Evolutionary conservation across 129 eudicot species (phyloP), one percentile per base, ranked within the genome.

Genomic region (Chrysanthemum seticuspe): DNA sequence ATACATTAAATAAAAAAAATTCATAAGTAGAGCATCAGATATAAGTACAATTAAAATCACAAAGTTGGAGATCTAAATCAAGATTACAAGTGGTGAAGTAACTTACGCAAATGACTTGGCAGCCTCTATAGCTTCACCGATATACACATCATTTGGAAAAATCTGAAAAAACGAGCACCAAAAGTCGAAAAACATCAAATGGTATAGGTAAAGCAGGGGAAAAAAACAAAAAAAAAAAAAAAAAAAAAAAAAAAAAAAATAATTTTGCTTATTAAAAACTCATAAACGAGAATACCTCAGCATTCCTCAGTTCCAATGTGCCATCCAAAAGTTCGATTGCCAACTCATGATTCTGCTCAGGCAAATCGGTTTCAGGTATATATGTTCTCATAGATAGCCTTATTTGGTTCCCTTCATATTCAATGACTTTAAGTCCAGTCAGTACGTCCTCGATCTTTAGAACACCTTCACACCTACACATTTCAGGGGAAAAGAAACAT

Each of bases 141-240:
- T 84, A 78, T 79, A 88, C 7, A 90, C 89, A 81, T 94, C 96
- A 75, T 88, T 83, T 49, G 98, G 98, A 71, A 83, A 87, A 57
- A 94, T 93, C 98, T n/a, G 75, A 73, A 59, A 25, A 25, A 25
- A 0, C 27, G 47, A 78, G 68, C 47, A 70, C 44, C 55, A 40
- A 2, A 74, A 59, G 44, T 25, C 19, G 27, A 48, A 62, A 62
- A 62, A 47, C 62, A 67, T 70, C 55, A 13, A 61, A 23, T 62
- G 25, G 61, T 55, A 54, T 54, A 55, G 27, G 27, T 25, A 25
- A 25, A 25, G 27, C 27, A 1, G 27, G 21, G 0, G 0, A 19
- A 19, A 19, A 19, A 19, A 19, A 19, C 0, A 19, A 19, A 19
- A 19, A 19, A 19, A 25, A 19, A 19, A 19, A 19, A 19, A 19